A percentile compares a stretch with the other conserved stretches of the same genome.
Evolutionary conservation across 2,329 filamentous ascomycete genomes (phyloP).

Genomic region (Monosporascus sp.): DNA sequence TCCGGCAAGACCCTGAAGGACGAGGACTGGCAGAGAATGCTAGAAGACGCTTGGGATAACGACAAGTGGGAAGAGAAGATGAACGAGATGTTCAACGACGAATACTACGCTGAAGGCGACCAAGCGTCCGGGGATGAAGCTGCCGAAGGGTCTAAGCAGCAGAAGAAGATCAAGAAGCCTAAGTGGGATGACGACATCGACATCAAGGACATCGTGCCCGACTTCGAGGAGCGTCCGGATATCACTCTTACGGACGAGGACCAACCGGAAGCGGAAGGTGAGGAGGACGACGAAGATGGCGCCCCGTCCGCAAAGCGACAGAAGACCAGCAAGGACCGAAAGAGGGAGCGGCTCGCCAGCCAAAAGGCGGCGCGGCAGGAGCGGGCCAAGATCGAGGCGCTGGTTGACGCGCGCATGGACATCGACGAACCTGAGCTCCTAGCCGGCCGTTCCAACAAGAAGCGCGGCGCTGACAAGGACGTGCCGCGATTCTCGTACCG

Average conservation of each 20-base stretch:
- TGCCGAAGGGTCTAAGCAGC: slow-evolving; percentile 52
- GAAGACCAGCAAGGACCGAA: slow-evolving; percentile 56
- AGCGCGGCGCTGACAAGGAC: slow-evolving; percentile 1
- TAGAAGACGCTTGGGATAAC: slow-evolving; percentile 86
- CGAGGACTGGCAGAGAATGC: slow-evolving; percentile 77
- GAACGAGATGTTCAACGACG: slow-evolving; percentile 79
- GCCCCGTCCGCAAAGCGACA: slow-evolving; percentile 48
- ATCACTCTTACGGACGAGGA: slow-evolving; percentile 55
- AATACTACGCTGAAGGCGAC: slow-evolving; percentile 76
- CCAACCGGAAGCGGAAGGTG: slow-evolving; percentile 33
- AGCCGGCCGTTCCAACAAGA: slow-evolving; percentile 23
- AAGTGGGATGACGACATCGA: slow-evolving; percentile 97
- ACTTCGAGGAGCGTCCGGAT: slow-evolving; percentile 61
- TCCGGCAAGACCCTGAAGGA: slow-evolving; percentile 61
- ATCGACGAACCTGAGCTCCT: slow-evolving; percentile 62
- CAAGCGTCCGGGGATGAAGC: slow-evolving; percentile 52
- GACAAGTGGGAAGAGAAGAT: slow-evolving; percentile 89
- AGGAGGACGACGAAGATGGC: slow-evolving; percentile 35
- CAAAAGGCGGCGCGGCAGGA: slow-evolving; percentile 76
- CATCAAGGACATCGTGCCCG: slow-evolving; percentile 85
- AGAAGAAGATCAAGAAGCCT: slow-evolving; percentile 70
- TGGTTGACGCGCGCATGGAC: slow-evolving; percentile 78
- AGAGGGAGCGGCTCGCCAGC: slow-evolving; percentile 51
- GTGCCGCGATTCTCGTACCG: slow-evolving; percentile 75
- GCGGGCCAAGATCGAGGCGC: slow-evolving; percentile 75